Conservation (phyloP, 495 filamentous ascomycete genomes). For the Lasiosphaeriaceae sp. region DNA sequence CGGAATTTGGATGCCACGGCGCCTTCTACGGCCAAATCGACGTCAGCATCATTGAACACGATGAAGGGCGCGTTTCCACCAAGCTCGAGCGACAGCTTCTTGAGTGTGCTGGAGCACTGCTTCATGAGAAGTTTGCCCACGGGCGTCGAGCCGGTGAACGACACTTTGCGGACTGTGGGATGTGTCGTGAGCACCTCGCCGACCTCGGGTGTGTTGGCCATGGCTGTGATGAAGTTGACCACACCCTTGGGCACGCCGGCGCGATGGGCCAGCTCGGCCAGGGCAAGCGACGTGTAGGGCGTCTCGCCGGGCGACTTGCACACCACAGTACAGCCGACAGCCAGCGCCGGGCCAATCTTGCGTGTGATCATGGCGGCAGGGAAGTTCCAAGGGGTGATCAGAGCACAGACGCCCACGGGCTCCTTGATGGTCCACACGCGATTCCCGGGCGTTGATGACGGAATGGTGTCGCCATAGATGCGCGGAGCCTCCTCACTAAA, state of each 20-base stretch:
- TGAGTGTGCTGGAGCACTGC: constrained; percentile 74
- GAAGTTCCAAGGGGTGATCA: constrained; percentile 98
- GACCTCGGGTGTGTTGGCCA: constrained; percentile 67
- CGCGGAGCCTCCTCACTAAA: constrained; percentile 74
- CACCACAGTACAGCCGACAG: constrained; percentile 71
- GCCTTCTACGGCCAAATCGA: constrained; percentile 71
- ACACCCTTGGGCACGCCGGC: constrained; percentile 84
- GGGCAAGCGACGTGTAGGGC: constrained; percentile 75
- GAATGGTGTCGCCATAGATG: constrained; percentile 73
- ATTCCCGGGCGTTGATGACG: constrained; percentile 63
- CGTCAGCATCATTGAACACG: constrained; percentile 85
- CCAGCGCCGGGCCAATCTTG: constrained; percentile 82
- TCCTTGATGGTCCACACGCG: constrained; percentile 77
- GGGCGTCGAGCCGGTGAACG: constrained; percentile 82
- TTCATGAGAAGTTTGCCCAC: constrained; percentile 89
- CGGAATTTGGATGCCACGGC: constrained; percentile 80
- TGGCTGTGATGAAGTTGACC: constrained; percentile 73
- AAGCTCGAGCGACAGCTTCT: constrained; percentile 83
- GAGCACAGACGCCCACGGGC: constrained; percentile 87
- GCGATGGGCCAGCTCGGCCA: constrained; percentile 76
- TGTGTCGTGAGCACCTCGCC: constrained; percentile 70
- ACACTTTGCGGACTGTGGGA: constrained; percentile 73
- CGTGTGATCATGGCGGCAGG: constrained; percentile 90
- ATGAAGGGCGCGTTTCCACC: constrained; percentile 93
- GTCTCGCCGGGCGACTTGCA: constrained; percentile 84